Percentiles rank a stretch among this genome's conserved stretches.
Conservation (phyloP, 495 filamentous ascomycete species). For the Podospora pseudopauciseta region DNA sequence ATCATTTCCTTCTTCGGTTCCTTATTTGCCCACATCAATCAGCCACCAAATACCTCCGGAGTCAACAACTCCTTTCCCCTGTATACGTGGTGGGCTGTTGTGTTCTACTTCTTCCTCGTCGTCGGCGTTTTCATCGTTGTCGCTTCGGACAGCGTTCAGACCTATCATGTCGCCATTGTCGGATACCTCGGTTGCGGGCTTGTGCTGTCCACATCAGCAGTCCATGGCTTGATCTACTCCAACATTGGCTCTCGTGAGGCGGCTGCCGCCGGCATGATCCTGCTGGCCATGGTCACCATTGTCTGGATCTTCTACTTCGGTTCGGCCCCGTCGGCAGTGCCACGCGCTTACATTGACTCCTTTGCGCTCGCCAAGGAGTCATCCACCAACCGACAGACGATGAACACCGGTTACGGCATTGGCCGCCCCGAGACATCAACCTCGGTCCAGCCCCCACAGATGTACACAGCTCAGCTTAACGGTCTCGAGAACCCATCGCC, state of each 20-base stretch:
- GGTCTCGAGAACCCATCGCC: slow-evolving; percentile 96
- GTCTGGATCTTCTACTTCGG: slow-evolving; percentile 99
- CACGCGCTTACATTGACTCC: slow-evolving; percentile 89
- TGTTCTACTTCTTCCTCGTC: slow-evolving; percentile 80
- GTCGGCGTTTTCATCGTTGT: slow-evolving; percentile 74
- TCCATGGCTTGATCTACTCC: slow-evolving; percentile 76
- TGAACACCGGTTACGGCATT: slow-evolving; percentile 54
- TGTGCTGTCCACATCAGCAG: slow-evolving; percentile 76
- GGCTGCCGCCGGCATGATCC: slow-evolving; percentile 86
- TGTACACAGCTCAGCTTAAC: slow-evolving; percentile 94
- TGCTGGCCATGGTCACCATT: slow-evolving; percentile 92
- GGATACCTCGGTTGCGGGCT: slow-evolving; percentile 80
- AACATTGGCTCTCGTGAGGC: slow-evolving; percentile 71
- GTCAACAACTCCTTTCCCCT: slow-evolving; percentile 58
- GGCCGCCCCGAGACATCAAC: slow-evolving; percentile 76
- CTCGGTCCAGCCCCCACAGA: slow-evolving; percentile 76
- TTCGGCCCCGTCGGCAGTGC: slow-evolving; percentile 80
- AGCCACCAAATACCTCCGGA: background rate
- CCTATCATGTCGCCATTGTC: slow-evolving; percentile 89
- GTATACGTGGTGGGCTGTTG: slow-evolving; percentile 85
- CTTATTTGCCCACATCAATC: slow-evolving; percentile 61
- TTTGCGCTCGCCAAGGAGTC: slow-evolving; percentile 90
- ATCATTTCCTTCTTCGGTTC: slow-evolving; percentile 84
- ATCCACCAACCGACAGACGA: slow-evolving; percentile 62
- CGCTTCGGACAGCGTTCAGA: slow-evolving; percentile 73